Evolutionary conservation across 345 rosid genomes (phyloP), one percentile per base, ranked within the genome.

Genomic region (Eucalyptus curtisii): DNA sequence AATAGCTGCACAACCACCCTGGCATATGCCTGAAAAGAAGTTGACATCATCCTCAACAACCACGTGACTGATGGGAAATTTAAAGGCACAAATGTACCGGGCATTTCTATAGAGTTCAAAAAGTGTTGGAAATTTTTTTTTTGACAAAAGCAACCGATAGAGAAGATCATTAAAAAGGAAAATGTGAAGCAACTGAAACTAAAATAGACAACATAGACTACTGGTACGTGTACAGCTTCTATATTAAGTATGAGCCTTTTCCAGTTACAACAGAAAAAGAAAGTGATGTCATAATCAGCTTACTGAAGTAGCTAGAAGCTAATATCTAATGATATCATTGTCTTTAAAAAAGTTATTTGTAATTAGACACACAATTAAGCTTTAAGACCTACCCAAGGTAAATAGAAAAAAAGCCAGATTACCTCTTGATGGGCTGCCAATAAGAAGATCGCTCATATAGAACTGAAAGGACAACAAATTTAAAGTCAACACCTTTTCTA

Each of bases 371-470:
- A 37, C 14, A 24, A 76, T 76, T 76, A 40, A 37, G 27, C 45
- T 76, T 11, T 22, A 76, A 37, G 44, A 68, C 44, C 80, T 68
- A 33, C 10, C 3, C 4, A 33, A 68, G 24, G 22, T 68, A 9
- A n/a, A 49, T 53, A 47, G 47, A 86, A n/a, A 82, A 86, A 59
- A 17, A 48, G 71, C 84, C 45, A 87, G 16, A 53, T 92, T 68
- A 94, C 99, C 97, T 91, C 98, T 94, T 49, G 97, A 94, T 86
- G 57, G 87, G 88, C 89, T 90, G 57, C 89, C 95, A 14, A 97
- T 91, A 15, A 94, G 91, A 89, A 96, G 87, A 88, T 97, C 96
- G 13, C 96, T 97, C 95, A 96, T 92, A 7, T 92, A 68, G 88
- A 96, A 95, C 99, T 94, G 93, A 87, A 59, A 86, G 42, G 37